Evolutionary conservation across 805 yeast species (phyloP).

Genomic region (Babjeviella inositovora): DNA sequence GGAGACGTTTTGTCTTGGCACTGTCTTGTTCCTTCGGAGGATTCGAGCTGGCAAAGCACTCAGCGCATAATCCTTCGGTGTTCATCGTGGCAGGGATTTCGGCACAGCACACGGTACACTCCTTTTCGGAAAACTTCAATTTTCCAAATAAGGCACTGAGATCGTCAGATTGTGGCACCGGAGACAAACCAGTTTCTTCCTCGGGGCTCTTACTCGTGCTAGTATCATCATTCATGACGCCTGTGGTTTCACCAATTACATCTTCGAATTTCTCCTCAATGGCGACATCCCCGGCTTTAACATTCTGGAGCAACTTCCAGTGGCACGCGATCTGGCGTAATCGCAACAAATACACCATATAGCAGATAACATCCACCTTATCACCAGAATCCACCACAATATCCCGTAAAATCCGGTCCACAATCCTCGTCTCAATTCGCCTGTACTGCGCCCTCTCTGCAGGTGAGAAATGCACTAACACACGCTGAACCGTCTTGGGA

Average conservation of each 20-base stretch:
- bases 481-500: constrained; percentile 5
- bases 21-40: constrained; percentile 7
- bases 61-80: neutral
- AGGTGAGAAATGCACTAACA: constrained; percentile 7
- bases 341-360: constrained; percentile 12
- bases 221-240: constrained; percentile 7
- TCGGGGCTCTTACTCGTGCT: constrained; percentile 5
- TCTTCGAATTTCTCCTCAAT: constrained; percentile 1
- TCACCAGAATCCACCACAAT: no score
- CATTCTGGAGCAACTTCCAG: constrained; percentile 6
- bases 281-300: constrained; percentile 3
- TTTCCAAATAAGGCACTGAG: neutral
- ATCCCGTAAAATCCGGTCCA: constrained; percentile 2
- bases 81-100: constrained; percentile 4
- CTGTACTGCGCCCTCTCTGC: constrained; percentile 11
- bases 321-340: constrained; percentile 20
- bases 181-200: no score
- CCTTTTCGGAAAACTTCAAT: constrained; percentile 1
- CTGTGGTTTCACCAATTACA: constrained; percentile 6
- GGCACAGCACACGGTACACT: constrained; percentile 5
- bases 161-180: no score
- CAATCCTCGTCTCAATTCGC: constrained; percentile 6
- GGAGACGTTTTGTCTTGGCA: constrained; percentile 16
- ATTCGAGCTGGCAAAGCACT: no score
- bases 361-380: constrained; percentile 8